Conservation (phyloP, 306 rosid species). For the Casuarina glauca region DNA sequence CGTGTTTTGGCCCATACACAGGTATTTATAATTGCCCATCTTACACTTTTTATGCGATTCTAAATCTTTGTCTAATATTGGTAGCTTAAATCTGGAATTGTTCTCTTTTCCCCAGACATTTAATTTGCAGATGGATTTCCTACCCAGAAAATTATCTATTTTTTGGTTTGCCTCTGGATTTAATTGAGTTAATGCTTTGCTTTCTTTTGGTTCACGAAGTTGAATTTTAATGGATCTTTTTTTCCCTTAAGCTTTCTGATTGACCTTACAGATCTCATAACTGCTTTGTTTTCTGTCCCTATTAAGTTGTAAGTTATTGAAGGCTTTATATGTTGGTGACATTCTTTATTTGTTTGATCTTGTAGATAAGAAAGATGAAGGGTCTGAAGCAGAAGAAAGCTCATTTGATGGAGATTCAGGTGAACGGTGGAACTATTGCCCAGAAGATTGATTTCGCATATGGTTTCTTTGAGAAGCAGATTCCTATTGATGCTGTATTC, state of each 20-base stretch:
- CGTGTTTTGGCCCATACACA: slow-evolving; percentile 86
- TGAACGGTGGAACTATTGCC: slow-evolving; percentile 43
- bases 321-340: not conserved
- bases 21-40: slow-evolving; percentile 33
- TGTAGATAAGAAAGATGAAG: slow-evolving; percentile 45
- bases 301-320: not conserved
- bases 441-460: slow-evolving; percentile 45
- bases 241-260: not conserved
- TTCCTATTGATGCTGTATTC: slow-evolving; percentile 81
- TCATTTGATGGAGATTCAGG: slow-evolving; percentile 55
- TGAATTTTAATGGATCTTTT: not conserved
- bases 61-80: not conserved
- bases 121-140: not conserved
- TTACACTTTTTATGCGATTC: not conserved
- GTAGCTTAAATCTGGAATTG: not conserved
- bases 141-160: not conserved
- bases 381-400: slow-evolving; percentile 57
- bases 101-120: not conserved
- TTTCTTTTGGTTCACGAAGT: not conserved
- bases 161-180: not conserved
- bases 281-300: not conserved
- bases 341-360: not conserved
- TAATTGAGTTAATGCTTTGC: not conserved
- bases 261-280: not conserved
- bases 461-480: slow-evolving; percentile 45